phyloP scores from a whole-genome alignment of 371 early-diverging fungal genomes.

The Mucor irregularis region DNA sequence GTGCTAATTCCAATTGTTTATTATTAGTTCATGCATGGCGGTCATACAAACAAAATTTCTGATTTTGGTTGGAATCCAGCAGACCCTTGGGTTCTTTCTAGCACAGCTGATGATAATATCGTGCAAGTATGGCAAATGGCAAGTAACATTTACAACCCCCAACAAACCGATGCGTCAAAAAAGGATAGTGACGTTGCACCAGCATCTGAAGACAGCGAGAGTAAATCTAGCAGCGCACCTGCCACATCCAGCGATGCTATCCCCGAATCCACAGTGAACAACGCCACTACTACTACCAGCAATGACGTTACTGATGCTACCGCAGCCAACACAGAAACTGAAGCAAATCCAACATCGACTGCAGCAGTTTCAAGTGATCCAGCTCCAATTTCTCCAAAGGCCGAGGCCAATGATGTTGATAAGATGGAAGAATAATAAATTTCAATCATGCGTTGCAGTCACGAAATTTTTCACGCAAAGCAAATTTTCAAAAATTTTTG shows the following conservation, averaged over 20 bases:
- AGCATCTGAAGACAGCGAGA: background rate
- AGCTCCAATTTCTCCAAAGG: background rate
- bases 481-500: background rate
- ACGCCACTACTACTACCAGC: too few relatives aligned
- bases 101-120: conserved; percentile 96
- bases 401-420: conserved; percentile 1
- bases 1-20: background rate
- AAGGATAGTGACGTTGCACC: background rate
- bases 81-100: conserved; percentile 96
- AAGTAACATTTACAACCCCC: conserved; percentile 21
- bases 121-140: conserved; percentile 98
- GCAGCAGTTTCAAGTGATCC: background rate
- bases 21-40: conserved; percentile 99
- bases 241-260: too few relatives aligned
- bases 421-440: conserved; percentile 14
- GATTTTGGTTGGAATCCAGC: conserved; percentile 98
- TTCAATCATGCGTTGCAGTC: background rate
- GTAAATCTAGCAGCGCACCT: background rate
- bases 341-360: background rate
- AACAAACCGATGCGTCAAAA: background rate
- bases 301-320: too few relatives aligned
- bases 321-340: background rate
- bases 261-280: background rate
- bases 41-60: conserved; percentile 97
- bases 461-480: conserved; percentile 5